Evolutionary conservation across 2,329 filamentous ascomycete species (phyloP).

Genomic region (Aspergillus sp.): DNA sequence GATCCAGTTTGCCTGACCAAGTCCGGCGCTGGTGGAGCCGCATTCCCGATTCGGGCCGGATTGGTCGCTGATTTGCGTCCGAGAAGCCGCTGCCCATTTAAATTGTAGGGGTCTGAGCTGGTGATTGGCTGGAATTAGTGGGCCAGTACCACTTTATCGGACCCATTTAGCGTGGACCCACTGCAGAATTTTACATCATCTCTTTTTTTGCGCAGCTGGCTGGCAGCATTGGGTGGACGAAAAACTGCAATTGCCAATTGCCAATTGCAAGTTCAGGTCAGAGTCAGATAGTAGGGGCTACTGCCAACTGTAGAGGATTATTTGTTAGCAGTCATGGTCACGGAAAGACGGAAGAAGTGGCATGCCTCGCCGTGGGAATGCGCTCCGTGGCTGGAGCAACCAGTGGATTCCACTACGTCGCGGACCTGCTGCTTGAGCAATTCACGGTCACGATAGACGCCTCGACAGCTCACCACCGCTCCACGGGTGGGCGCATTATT

Average conservation of each 20-base stretch:
- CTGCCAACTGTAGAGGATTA: too few species aligned
- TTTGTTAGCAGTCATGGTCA: too few species aligned
- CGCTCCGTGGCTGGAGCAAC: conserved; percentile 13
- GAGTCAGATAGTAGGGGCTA: too few species aligned
- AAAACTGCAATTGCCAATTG: too few species aligned
- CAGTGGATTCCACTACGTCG: conserved; percentile 15
- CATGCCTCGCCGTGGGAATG: conserved; percentile 10
- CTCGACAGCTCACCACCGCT: conserved; percentile 15
- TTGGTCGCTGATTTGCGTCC: conserved; percentile 18
- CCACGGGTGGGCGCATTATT: conserved; percentile 16
- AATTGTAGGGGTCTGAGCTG: neutral
- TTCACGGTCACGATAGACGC: conserved; percentile 3
- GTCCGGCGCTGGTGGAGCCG: conserved; percentile 24
- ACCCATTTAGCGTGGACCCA: conserved; percentile 19
- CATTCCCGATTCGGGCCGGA: conserved; percentile 28
- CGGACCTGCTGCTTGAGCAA: neutral
- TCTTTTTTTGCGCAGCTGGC: neutral
- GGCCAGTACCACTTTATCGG: conserved; percentile 19
- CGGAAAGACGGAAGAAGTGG: conserved; percentile 9
- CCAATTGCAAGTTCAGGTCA: too few species aligned
- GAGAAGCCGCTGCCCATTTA: conserved; percentile 18
- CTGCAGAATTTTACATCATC: conserved; percentile 11
- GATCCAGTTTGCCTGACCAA: conserved; percentile 7
- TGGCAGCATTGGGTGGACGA: neutral
- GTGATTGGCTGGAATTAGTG: conserved; percentile 17